These are phyloP conservation scores for Cercospora zeina DNA, from an alignment of 2,329 filamentous ascomycete genomes.

Conservation along the genomic window DNA sequence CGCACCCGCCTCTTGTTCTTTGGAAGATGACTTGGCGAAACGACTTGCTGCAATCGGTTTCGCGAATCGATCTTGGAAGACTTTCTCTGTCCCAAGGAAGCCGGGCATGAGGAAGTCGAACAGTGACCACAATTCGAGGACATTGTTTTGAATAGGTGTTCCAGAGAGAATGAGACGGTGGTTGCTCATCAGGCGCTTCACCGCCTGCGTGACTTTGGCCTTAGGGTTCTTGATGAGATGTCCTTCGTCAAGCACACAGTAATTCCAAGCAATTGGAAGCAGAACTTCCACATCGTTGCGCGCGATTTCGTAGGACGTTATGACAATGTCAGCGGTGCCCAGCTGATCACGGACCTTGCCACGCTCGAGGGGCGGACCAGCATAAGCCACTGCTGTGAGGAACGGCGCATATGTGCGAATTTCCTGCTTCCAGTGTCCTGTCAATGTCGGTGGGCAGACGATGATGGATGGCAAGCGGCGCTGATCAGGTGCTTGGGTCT, in stretches of 20 bases:
- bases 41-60: conserved; percentile 94
- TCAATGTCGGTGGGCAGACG: conserved; percentile 91
- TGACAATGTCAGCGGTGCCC: conserved; percentile 81
- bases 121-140: conserved; percentile 92
- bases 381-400: conserved; percentile 83
- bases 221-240: conserved; percentile 99
- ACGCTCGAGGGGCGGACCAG: conserved; percentile 82
- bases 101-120: conserved; percentile 99
- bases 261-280: conserved; percentile 87
- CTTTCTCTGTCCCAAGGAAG: conserved; percentile 92
- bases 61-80: conserved; percentile 93
- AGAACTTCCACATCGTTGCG: conserved; percentile 91
- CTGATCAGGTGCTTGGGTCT: conserved; percentile 74
- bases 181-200: conserved; percentile 86
- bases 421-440: conserved; percentile 98
- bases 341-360: conserved; percentile 68
- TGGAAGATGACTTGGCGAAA: conserved; percentile 95
- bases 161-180: conserved; percentile 95
- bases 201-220: conserved; percentile 89
- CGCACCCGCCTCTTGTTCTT: conserved; percentile 95
- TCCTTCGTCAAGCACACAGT: conserved; percentile 93
- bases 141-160: conserved; percentile 97
- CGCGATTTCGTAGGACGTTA: conserved; percentile 97
- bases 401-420: conserved; percentile 95
- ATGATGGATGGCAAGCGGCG: conserved; percentile 86